phyloP scores from a whole-genome alignment of 2,329 filamentous ascomycete species.

The Westerdykella sp. region DNA sequence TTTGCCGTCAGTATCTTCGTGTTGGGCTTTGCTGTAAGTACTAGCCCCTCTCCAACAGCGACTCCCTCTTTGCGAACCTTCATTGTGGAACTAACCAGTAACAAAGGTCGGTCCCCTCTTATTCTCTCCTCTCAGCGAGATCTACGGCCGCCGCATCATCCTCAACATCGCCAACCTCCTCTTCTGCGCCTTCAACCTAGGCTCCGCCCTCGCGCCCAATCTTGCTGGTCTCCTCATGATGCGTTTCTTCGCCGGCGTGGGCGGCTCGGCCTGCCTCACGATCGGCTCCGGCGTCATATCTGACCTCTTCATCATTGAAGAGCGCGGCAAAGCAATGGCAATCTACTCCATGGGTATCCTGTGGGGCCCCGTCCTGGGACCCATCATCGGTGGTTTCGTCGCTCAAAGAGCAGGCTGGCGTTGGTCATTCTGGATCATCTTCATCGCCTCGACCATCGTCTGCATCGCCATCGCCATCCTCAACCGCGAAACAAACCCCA shows the following conservation, averaged over 20 bases:
- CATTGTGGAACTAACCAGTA: not conserved
- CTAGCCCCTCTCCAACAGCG: not conserved
- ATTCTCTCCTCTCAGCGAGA: constrained; percentile 30
- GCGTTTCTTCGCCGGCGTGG: constrained; percentile 27
- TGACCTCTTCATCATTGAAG: constrained; percentile 27
- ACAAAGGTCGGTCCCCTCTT: constrained; percentile 24
- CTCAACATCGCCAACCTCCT: constrained; percentile 40
- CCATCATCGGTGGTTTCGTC: constrained; percentile 34
- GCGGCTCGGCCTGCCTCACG: constrained; percentile 30
- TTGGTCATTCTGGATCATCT: constrained; percentile 33
- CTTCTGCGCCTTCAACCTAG: constrained; percentile 48
- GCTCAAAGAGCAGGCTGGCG: constrained; percentile 30
- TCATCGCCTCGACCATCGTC: constrained; percentile 19
- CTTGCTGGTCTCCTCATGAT: constrained; percentile 31
- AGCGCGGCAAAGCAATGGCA: constrained; percentile 30
- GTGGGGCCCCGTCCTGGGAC: constrained; percentile 27
- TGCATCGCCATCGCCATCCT: constrained; percentile 32
- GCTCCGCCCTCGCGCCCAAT: constrained; percentile 35
- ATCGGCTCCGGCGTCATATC: constrained; percentile 33
- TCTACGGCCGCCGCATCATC: constrained; percentile 30
- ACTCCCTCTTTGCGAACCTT: not conserved
- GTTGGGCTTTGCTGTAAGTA: constrained; percentile 28
- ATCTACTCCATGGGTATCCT: constrained; percentile 27
- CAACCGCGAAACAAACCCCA: constrained; percentile 45
- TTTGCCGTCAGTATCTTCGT: constrained; percentile 33